Evolutionary conservation across 2,329 filamentous ascomycete species (phyloP).

Genomic region (Xylaria digitata): DNA sequence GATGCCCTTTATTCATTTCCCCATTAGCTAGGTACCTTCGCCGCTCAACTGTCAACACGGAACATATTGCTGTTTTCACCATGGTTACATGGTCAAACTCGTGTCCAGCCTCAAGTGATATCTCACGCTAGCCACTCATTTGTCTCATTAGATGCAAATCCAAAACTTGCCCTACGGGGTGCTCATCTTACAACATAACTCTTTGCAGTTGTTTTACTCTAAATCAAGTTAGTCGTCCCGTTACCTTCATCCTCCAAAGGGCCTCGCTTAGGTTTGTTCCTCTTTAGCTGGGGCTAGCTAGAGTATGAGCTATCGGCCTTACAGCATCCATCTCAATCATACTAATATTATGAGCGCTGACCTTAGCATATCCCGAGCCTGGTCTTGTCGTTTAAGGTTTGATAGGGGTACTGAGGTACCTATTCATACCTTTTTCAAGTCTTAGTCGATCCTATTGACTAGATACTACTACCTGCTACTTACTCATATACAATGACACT

Average conservation of each 20-base stretch:
- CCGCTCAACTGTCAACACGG: conserved; percentile 16
- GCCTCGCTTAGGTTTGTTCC: conserved; percentile 1
- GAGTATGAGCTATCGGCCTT: conserved; percentile 1
- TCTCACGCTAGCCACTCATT: conserved; percentile 6
- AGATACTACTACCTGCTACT: neutral
- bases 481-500: conserved; percentile 1
- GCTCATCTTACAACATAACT: neutral
- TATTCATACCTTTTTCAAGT: neutral
- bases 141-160: conserved; percentile 5
- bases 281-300: neutral
- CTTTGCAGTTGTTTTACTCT: conserved; percentile 1
- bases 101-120: conserved; percentile 14
- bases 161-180: conserved; percentile 10
- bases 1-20: conserved; percentile 6
- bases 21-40: neutral
- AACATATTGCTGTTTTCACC: neutral
- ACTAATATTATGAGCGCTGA: neutral
- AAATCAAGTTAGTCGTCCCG: neutral
- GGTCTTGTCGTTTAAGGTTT: neutral
- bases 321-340: conserved; percentile 6
- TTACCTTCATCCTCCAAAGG: neutral
- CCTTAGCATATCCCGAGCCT: conserved; percentile 5
- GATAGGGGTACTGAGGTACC: neutral
- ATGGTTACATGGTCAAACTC: conserved; percentile 2
- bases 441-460: neutral